phyloP scores from a whole-genome alignment of 768 basidiomycete species.

The Boletus sp. region DNA sequence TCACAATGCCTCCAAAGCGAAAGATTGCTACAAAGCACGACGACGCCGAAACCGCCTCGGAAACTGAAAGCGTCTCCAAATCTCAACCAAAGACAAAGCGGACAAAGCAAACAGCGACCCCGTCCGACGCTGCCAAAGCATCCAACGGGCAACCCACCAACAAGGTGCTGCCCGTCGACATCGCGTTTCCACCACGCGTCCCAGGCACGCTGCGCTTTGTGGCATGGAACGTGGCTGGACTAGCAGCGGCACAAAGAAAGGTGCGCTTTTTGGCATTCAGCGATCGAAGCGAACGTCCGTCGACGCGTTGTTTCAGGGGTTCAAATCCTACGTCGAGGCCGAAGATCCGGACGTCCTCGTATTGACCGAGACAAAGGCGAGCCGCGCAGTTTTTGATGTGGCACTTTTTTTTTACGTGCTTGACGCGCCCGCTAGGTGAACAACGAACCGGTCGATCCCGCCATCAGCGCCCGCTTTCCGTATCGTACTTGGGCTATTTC shows the following conservation, averaged over 20 bases:
- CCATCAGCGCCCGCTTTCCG: constrained; percentile 58
- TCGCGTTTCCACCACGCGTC: constrained; percentile 52
- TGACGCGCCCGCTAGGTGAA: constrained; percentile 54
- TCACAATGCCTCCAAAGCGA: constrained; percentile 32
- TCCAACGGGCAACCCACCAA: constrained; percentile 67
- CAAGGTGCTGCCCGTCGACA: constrained; percentile 62
- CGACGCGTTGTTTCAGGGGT: constrained; percentile 50
- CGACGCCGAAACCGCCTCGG: constrained; percentile 32
- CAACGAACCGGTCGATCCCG: constrained; percentile 59
- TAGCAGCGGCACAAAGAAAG: constrained; percentile 77
- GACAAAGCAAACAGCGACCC: constrained; percentile 24
- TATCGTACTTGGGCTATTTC: constrained; percentile 77
- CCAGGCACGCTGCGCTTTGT: constrained; percentile 54
- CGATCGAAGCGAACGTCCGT: background rate
- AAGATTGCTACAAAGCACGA: constrained; percentile 34
- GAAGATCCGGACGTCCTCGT: constrained; percentile 85
- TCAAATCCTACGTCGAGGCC: constrained; percentile 78
- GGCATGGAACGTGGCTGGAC: constrained; percentile 80
- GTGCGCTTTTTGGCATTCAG: constrained; percentile 33
- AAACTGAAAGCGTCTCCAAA: constrained; percentile 26
- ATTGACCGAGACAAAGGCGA: constrained; percentile 83
- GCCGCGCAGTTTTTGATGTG: background rate
- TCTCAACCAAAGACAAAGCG: constrained; percentile 25
- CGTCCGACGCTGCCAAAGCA: constrained; percentile 18
- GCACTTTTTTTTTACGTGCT: constrained; percentile 1